Evolutionary conservation across 2,329 filamentous ascomycete genomes (phyloP).

Genomic region (Spiromastix sp.): DNA sequence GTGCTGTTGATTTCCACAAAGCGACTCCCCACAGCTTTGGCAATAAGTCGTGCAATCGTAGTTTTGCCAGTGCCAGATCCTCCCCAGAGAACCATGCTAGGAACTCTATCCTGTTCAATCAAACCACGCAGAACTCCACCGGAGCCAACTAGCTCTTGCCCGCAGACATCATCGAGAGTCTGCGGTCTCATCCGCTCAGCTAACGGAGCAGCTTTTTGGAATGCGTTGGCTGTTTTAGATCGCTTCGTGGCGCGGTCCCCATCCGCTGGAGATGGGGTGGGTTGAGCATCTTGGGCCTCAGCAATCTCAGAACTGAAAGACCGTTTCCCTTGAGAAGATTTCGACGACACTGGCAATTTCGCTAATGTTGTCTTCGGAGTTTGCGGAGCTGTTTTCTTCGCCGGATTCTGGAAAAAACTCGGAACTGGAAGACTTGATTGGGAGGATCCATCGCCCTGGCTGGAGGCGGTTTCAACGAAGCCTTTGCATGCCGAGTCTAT

Average conservation of each 20-base stretch:
- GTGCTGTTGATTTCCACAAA: conserved; percentile 97
- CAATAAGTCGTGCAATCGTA: conserved; percentile 81
- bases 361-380: background rate
- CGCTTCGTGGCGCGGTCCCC: conserved; percentile 43
- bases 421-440: conserved; percentile 31
- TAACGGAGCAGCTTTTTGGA: conserved; percentile 65
- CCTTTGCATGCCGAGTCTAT: conserved; percentile 72
- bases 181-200: conserved; percentile 88
- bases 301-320: conserved; percentile 18
- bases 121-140: conserved; percentile 75
- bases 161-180: conserved; percentile 74
- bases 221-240: conserved; percentile 47
- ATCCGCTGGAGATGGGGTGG: background rate
- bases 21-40: conserved; percentile 66
- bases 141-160: conserved; percentile 81
- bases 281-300: conserved; percentile 1
- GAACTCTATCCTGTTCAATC: conserved; percentile 75
- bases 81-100: conserved; percentile 86
- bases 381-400: conserved; percentile 29
- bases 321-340: conserved; percentile 23
- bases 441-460: conserved; percentile 23
- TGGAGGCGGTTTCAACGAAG: conserved; percentile 45
- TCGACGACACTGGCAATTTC: conserved; percentile 18
- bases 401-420: conserved; percentile 40
- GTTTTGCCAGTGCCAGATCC: conserved; percentile 41